These are phyloP conservation scores for Rhizophora apiculata DNA, from an alignment of 345 rosid species.

Conservation along the genomic window DNA sequence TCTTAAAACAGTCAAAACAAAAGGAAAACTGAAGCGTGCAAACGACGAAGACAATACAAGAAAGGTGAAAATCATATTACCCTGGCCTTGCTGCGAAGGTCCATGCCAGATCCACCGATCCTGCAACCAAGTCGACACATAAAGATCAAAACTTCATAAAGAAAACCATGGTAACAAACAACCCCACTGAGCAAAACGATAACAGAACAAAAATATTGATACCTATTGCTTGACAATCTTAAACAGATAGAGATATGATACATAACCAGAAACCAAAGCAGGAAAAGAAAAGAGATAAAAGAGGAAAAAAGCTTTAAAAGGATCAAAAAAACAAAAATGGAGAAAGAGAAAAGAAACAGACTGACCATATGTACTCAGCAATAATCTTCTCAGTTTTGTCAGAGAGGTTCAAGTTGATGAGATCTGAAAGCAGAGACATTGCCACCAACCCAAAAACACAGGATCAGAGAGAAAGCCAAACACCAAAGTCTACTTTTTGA, in stretches of 20 bases:
- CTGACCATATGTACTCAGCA: slow-evolving; percentile 28
- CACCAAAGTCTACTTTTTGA: too few species aligned
- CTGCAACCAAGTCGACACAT: slow-evolving; percentile 2
- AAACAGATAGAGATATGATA: too few species aligned
- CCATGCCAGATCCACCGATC: slow-evolving; percentile 30
- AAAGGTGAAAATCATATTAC: not conserved
- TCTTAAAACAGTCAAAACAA: too few species aligned
- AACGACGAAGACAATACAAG: not conserved
- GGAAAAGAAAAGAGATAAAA: not conserved
- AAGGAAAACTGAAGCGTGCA: not conserved
- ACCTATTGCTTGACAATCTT: too few species aligned
- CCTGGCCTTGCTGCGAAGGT: slow-evolving; percentile 27
- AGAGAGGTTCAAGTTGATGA: slow-evolving; percentile 24
- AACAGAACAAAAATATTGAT: not conserved
- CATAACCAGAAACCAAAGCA: not conserved
- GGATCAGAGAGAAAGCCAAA: too few species aligned
- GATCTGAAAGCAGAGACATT: slow-evolving; percentile 24
- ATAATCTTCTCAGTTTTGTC: slow-evolving; percentile 22
- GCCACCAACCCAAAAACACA: too few species aligned
- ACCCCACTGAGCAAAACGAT: not conserved
- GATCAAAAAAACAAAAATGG: not conserved
- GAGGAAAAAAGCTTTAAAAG: not conserved
- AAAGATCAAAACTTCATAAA: not conserved
- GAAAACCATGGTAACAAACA: not conserved
- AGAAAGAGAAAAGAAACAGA: not conserved